Evolutionary conservation across 805 yeast genomes (phyloP), one percentile per base, ranked within the genome.

Genomic region (Blastobotrys terrestris): DNA sequence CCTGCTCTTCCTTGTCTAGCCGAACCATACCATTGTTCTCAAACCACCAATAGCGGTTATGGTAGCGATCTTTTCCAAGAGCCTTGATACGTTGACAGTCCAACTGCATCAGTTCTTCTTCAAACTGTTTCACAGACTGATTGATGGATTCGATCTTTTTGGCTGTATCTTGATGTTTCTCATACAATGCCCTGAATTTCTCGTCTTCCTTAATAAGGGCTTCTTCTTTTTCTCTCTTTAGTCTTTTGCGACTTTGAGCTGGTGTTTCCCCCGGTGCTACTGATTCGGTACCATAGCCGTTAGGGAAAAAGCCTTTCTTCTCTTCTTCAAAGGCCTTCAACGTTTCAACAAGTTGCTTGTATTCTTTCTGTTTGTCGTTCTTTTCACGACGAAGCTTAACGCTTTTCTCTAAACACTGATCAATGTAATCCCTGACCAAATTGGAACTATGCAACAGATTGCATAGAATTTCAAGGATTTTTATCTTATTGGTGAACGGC

Each of bases 1-100:
- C 41, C 53, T 31, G 19, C 15, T 22, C 39, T 46, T 42, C 31
- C 19, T 49, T n/a, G 15, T 22, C 48, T 14, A 35, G 48, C 2
- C 49, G 49, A 18, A 16, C 26, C 47, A 89, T 73, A 0, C 98
- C 99, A 63, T 85, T 85, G 57, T 77, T 76, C 63, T 92, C 98
- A 64, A 90, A 82, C 96, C 96, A 94, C 95, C 96, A 94, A 66
- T 92, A 94, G 58, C 91, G 75, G 70, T 94, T 94, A 66, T 75
- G 90, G 54, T 80, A 78, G 49, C 96, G 72, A 67, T 94, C 99
- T 54, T 82, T 77, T 1, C 99, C 99, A 22, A 94, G 71, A 31
- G 80, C 74, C 51, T 79, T 78, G 47, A 90, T 76, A 53, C 98
- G 71, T 64, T 89, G 96, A 55, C 84, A 76, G 62, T 91, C 96